Base-by-base conservation (phyloP, 352 stramenopile genomes). In the Pythium apleroticum region DNA sequence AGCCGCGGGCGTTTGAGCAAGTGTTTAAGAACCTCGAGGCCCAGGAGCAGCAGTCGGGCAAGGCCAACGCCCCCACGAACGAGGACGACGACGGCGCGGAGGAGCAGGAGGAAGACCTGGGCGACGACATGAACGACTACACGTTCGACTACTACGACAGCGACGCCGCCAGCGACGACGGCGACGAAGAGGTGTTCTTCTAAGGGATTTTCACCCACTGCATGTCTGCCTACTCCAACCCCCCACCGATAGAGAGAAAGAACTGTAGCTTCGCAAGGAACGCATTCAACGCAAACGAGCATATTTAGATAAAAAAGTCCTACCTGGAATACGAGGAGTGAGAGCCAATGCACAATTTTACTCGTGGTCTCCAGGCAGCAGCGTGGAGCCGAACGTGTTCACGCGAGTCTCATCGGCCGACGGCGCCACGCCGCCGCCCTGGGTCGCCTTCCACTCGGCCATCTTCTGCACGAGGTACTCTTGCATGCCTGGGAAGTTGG, bases 81-180 rank as follows among this genome's bases (percentile, higher is more conserved):
- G 77, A 83, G 14, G 81, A 90, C 31, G 77, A 84, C 11, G 73
- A 72, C n/a, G 73, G 77, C n/a, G 68, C 81, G 59, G 79, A 88
- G 25, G 81, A 90, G n/a, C 73, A 69, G 27, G 81, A 90, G 4
- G 81, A 90, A 46, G 81, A 88, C 55, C 65, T 89, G 66, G 73
- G 81, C 39, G 81, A 90, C 45, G 81, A 90, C 62, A 88, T 84
- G 72, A 90, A 90, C 74, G 81, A 90, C 72, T 90, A 90, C 73
- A 90, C 81, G 43, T 88, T 88, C 57, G 81, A 90, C 59, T 90
- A 90, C 67, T 90, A 88, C 76, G 81, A 90, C 52, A 90, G 81
- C 60, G 81, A 90, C 64, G 76, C 68, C 20, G 81, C 73, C 27
- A 90, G 81, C 72, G 74, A 90, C 49, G 79, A 84, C 35, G 81